Base-by-base conservation (phyloP, 768 basidiomycete genomes). In the Terana coerulea region DNA sequence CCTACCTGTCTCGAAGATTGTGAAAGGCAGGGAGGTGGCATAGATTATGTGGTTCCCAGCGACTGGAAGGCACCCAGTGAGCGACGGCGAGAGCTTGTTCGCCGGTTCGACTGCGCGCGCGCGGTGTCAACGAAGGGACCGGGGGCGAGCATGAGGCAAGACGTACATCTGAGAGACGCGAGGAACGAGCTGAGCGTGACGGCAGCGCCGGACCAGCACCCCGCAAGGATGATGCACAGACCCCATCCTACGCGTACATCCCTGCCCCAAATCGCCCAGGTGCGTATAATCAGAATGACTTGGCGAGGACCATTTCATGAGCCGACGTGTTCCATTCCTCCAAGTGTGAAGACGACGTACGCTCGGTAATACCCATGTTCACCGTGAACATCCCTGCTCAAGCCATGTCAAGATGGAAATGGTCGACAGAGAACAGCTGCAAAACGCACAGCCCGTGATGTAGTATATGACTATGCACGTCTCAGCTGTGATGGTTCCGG, bases 131-230 rank as follows among this genome's bases (percentile, higher is more conserved):
- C 17, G 3, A 10, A 6, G 24, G 15, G 26, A 7, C 6, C 4
- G 10, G 3, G 7, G 42, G 6, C 7, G 42, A 17, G 4, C n/a
- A 9, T 5, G 9, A 14, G 8, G 22, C 8, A 3, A 29, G 8
- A 51, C 44, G 30, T 33, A 52, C 54, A 56, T 15, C 17, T 43
- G 30, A 56, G 46, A 10, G 54, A 56, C 4, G 28, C 40, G n/a
- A 51, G 31, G 24, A 45, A 51, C 37, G 40, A 22, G 9, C 45
- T 30, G 15, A 56, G 36, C 17, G 47, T 39, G 37, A 44, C 28
- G 9, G 44, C 30, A 19, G 19, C 34, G 21, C 34, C 53, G 5
- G 42, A 41, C 46, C 36, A 47, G 28, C 24, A 29, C 15, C 44
- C 14, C 15, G 37, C 4, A 15, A 46, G 19, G 5, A 30, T 17